Evolutionary conservation across 2,329 filamentous ascomycete species (phyloP).

Genomic region (Botryosphaeria dothidea): DNA sequence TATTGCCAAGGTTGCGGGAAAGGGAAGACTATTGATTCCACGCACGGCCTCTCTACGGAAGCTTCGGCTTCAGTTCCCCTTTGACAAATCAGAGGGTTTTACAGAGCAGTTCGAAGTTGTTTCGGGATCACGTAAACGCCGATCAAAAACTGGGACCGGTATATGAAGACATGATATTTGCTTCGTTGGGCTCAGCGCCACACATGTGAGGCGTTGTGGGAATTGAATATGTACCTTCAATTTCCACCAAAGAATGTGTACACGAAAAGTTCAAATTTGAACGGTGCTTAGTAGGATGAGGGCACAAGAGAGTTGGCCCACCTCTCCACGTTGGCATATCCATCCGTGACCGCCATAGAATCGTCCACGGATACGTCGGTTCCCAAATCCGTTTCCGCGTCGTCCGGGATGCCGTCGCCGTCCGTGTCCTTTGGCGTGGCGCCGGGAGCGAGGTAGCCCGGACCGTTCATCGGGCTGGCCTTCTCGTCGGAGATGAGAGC

Average conservation of each 20-base stretch:
- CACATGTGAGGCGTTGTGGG: too few species aligned
- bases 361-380: slow-evolving; percentile 38
- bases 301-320: slow-evolving; percentile 53
- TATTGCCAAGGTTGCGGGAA: too few species aligned
- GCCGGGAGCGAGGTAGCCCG: slow-evolving; percentile 42
- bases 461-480: slow-evolving; percentile 41
- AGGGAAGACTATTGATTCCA: too few species aligned
- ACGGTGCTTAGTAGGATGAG: slow-evolving; percentile 21
- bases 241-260: neutral
- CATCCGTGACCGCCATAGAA: slow-evolving; percentile 42
- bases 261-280: neutral
- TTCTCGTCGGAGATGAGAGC: slow-evolving; percentile 50
- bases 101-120: too few species aligned
- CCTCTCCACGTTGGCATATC: slow-evolving; percentile 51
- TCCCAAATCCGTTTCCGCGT: slow-evolving; percentile 48
- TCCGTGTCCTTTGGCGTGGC: slow-evolving; percentile 46
- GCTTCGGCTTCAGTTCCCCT: too few species aligned
- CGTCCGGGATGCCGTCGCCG: slow-evolving; percentile 54
- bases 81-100: too few species aligned
- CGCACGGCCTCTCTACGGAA: too few species aligned
- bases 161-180: too few species aligned
- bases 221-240: too few species aligned
- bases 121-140: too few species aligned
- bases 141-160: too few species aligned
- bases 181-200: too few species aligned